A percentile compares a stretch with the other conserved stretches of the same genome.
These are phyloP conservation scores for Coprinellus aureogranulatus DNA, from an alignment of 768 basidiomycete species.

Conservation along the genomic window DNA sequence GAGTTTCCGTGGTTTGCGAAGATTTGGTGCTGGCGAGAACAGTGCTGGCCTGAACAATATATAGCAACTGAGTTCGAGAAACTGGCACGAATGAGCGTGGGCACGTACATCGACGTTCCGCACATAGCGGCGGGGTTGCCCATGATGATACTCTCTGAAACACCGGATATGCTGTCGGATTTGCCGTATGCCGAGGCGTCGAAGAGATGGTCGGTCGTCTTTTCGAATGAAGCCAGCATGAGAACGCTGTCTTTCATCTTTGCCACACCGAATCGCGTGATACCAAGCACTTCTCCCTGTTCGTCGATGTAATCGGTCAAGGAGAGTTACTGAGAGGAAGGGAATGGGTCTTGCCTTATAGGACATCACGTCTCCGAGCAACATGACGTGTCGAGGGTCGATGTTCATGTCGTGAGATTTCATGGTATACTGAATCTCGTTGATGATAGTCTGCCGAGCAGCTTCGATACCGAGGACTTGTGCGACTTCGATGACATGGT, in stretches of 20 bases:
- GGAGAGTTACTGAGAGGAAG: no score
- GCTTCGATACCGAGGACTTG: constrained; percentile 98
- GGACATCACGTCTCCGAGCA: constrained; percentile 97
- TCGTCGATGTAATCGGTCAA: no score
- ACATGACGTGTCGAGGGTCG: constrained; percentile 97
- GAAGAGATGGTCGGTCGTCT: constrained; percentile 98
- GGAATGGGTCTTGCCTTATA: constrained; percentile 61
- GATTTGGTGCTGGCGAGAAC: constrained; percentile 40
- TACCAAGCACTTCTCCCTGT: constrained; percentile 96
- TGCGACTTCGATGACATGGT: constrained; percentile 95
- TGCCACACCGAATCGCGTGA: constrained; percentile 97
- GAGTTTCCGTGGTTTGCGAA: constrained; percentile 49
- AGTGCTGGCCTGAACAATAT: constrained; percentile 44
- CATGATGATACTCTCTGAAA: constrained; percentile 99
- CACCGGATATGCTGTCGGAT: constrained; percentile 90
- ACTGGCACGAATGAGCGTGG: constrained; percentile 1
- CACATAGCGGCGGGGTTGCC: constrained; percentile 93
- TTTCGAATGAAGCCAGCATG: constrained; percentile 99
- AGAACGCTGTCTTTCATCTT: constrained; percentile 99
- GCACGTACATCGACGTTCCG: constrained; percentile 84
- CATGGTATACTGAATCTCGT: constrained; percentile 98
- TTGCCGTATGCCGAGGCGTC: constrained; percentile 97
- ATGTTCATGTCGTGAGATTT: constrained; percentile 96
- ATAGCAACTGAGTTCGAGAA: background rate
- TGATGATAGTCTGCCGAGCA: constrained; percentile 88